Evolutionary conservation across 495 filamentous ascomycete genomes (phyloP), one percentile per base, ranked within the genome.

Genomic region (Astrothelium subdiscretum): DNA sequence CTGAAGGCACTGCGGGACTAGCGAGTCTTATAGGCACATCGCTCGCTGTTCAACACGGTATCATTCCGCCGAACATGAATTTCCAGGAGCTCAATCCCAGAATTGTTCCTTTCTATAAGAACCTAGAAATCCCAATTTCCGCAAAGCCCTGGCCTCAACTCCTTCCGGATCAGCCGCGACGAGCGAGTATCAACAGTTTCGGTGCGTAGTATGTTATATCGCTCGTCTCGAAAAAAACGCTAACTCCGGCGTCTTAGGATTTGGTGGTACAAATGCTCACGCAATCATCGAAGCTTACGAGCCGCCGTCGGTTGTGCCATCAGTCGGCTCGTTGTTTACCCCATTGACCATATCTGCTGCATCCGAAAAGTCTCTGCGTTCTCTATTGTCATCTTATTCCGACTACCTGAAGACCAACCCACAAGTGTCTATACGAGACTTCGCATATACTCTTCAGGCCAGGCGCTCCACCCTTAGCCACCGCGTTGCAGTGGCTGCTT

Each of bases 21-120:
- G 75, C 82, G 0, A 79, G 79, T 2, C 64, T 87, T 5, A 81
- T 87, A 60, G 86, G 86, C 62, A 77, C 78, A 0, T 72, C 76
- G 18, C 62, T 85, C 51, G 83, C 83, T 76, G 69, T 87, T 32
- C 81, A 87, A 59, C 76, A 79, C 65, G 78, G 78, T 26, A 58
- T 73, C 32, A 78, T 83, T 32, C 79, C 76, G 2, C 73, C 77
- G 6, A 75, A 67, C 58, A 66, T 76, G 38, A 72, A 75, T 60
- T 75, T 77, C 48, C 67, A 78, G 26, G 69, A 68, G n/a, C 73
- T 73, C 2, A 82, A 81, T 52, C 74, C 74, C 0, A 67, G 70
- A n/a, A 64, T 66, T 24, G 60, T 65, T 22, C 62, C 69, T 12
- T 60, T 71, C 15, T 59, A 62, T n/a, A 62, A 51, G 31, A 65